Evolutionary conservation across 129 eudicot species (phyloP).

Genomic region (Tagetes erecta): DNA sequence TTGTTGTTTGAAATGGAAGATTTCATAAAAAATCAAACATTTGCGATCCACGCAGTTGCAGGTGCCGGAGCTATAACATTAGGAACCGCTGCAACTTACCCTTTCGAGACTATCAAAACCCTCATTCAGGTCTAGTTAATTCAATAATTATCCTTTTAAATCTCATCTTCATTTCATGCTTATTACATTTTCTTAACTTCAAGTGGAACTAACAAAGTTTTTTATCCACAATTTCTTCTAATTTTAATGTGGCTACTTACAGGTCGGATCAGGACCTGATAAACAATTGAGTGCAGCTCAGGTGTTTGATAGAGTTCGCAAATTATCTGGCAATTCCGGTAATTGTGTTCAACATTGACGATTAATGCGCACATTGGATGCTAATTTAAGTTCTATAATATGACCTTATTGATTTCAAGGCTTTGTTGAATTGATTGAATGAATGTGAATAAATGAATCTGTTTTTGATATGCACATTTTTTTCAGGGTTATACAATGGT

Average conservation of each 20-base stretch:
- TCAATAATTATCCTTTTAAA: not conserved
- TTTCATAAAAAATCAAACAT: conserved; percentile 58
- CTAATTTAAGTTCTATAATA: conserved; percentile 5
- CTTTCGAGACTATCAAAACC: conserved; percentile 76
- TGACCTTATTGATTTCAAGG: not conserved
- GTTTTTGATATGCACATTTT: not conserved
- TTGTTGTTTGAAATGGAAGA: conserved; percentile 60
- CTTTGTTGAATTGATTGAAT: not conserved
- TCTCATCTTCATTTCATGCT: not conserved
- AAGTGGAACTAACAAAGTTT: not conserved
- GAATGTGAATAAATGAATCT: conserved; percentile 1
- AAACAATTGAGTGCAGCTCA: conserved; percentile 56
- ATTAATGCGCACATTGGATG: not conserved
- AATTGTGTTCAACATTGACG: not conserved
- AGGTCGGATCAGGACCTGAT: conserved; percentile 82
- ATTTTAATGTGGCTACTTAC: conserved; percentile 18
- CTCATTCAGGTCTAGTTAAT: conserved; percentile 60
- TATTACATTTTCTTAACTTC: not conserved
- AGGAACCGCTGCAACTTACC: conserved; percentile 69
- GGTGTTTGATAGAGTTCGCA: conserved; percentile 62
- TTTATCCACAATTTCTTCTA: not conserved
- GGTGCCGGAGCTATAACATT: conserved; percentile 65
- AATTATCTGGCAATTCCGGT: conserved; percentile 74
- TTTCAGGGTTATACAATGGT: conserved; percentile 80
- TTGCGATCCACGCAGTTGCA: conserved; percentile 64